Base-by-base conservation (phyloP, 768 basidiomycete species). In the Tephrocybe sp. region DNA sequence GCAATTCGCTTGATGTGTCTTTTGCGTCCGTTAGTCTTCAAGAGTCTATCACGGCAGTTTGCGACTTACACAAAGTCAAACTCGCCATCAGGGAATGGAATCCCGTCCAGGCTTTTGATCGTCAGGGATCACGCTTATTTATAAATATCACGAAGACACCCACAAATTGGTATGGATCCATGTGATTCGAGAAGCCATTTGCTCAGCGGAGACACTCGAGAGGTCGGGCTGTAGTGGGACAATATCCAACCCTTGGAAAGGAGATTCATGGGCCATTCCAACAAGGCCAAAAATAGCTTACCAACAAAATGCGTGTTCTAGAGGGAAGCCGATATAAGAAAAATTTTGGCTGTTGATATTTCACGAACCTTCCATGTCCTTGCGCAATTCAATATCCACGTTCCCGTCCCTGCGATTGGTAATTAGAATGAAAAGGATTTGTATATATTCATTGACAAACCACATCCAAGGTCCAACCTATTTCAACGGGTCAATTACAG, bases 101-200 rank as follows among this genome's bases (percentile, higher is more conserved):
- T 75, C 0, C 72, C 72, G 49, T 88, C 84, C 20, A 90, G 70
- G 63, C 87, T 88, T 54, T 7, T 23, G 26, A 26, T 19, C 17
- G 43, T 44, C 41, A 40, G 45, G 36, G 20, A 22, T 17, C 20
- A 48, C 42, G n/a, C 44, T 42, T 19, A 42, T 47, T 20, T 38
- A 36, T 36, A 3, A 14, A 47, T 32, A 46, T 32, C 42, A 48
- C 31, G 33, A 49, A 35, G 20, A 35, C 14, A 61, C 84, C 39
- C 56, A 87, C 87, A 87, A 87, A 58, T 88, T 89, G 3, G 77
- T 76, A 49, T 86, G 84, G 1, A 85, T 74, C 87, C 87, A 90
- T 45, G 78, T 83, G 30, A 90, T 76, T 53, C 87, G 72, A 12
- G 76, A 70, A 1, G 79, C 75, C 7, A 87, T n/a, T n/a, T n/a